These are phyloP conservation scores for Jatropha podagrica DNA, from an alignment of 441 rosid genomes.

Conservation along the genomic window DNA sequence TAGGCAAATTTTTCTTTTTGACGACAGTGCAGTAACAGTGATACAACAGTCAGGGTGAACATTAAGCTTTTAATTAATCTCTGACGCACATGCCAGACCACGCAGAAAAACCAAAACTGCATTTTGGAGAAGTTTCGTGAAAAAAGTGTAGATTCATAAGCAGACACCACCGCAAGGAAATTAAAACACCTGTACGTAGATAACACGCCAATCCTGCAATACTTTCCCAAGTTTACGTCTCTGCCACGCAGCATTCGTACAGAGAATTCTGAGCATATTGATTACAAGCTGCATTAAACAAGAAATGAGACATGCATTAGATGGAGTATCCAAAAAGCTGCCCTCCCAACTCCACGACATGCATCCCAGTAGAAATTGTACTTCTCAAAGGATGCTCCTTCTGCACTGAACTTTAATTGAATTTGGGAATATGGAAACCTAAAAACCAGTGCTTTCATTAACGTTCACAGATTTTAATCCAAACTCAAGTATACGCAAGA, in stretches of 20 bases:
- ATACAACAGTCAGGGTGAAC: not conserved
- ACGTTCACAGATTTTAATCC: not conserved
- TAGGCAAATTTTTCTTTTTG: not conserved
- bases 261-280: constrained; percentile 86
- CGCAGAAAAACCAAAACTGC: not conserved
- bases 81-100: not conserved
- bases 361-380: not conserved
- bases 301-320: constrained; percentile 29
- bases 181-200: constrained; percentile 64
- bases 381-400: not conserved
- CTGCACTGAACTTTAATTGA: not conserved
- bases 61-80: not conserved
- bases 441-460: not conserved
- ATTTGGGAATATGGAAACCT: not conserved
- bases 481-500: not conserved
- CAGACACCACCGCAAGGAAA: not conserved
- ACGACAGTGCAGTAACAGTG: not conserved
- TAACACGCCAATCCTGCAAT: constrained; percentile 92
- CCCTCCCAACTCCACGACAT: constrained; percentile 7
- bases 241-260: constrained; percentile 98
- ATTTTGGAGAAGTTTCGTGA: not conserved
- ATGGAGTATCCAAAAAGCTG: constrained; percentile 13
- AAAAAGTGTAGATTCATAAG: not conserved
- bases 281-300: constrained; percentile 70
- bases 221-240: constrained; percentile 97